Conservation (phyloP, 345 rosid genomes). For the Moringa oleifera region DNA sequence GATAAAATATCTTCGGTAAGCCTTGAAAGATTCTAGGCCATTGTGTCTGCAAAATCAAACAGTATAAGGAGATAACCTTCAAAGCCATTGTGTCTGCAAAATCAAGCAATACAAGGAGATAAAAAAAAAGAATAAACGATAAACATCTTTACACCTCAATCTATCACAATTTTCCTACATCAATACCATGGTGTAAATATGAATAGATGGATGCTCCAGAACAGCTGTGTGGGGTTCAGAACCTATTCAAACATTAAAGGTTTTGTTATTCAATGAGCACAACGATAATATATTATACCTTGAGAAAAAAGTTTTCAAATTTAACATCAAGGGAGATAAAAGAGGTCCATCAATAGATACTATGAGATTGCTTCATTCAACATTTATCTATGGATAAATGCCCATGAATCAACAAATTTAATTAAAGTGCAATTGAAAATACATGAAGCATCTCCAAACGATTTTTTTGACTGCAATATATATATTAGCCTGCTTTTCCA, state of each 20-base stretch:
- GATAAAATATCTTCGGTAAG: conserved; percentile 57
- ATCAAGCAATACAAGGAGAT: neutral
- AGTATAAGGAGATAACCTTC: neutral
- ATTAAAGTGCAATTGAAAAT: too few species aligned
- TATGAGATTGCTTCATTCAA: too few species aligned
- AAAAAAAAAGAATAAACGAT: neutral
- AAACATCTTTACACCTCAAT: neutral
- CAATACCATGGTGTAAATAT: conserved; percentile 75
- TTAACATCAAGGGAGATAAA: neutral
- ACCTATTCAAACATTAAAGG: conserved; percentile 39
- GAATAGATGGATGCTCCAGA: conserved; percentile 62
- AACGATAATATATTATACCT: neutral
- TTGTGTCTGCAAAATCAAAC: conserved; percentile 38
- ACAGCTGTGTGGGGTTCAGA: conserved; percentile 77
- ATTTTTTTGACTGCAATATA: too few species aligned
- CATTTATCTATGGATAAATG: too few species aligned
- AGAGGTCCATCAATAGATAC: neutral
- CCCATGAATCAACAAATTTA: too few species aligned
- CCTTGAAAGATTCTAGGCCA: conserved; percentile 43
- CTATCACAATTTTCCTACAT: conserved; percentile 6
- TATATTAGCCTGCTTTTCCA: too few species aligned
- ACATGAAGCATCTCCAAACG: too few species aligned
- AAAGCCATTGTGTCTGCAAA: conserved; percentile 61
- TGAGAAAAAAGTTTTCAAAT: neutral
- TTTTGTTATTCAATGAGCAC: conserved; percentile 5